Conservation (phyloP, 495 filamentous ascomycete genomes). For the Neurospora discreta region DNA sequence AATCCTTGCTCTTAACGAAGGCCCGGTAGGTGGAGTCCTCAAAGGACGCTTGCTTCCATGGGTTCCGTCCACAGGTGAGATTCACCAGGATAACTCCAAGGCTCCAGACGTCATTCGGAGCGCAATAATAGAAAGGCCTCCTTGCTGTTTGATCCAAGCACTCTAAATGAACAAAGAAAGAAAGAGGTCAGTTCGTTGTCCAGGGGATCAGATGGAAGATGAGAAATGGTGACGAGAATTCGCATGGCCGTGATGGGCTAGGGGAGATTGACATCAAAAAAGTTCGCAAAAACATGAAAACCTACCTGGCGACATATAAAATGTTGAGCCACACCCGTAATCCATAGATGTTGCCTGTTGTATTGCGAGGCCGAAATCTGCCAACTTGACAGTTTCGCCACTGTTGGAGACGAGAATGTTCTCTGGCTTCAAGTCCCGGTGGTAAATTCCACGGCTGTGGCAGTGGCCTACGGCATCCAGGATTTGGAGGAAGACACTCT, state of each 20-base stretch:
- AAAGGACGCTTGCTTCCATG: slow-evolving; percentile 89
- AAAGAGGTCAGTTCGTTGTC: slow-evolving; percentile 17
- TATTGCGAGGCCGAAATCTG: slow-evolving; percentile 92
- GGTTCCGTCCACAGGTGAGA: slow-evolving; percentile 94
- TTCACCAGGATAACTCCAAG: slow-evolving; percentile 96
- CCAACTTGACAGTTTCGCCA: slow-evolving; percentile 84
- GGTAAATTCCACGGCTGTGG: slow-evolving; percentile 89
- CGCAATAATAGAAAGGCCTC: slow-evolving; percentile 78
- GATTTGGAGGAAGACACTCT: slow-evolving; percentile 84
- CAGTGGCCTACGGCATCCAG: slow-evolving; percentile 95
- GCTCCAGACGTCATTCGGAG: slow-evolving; percentile 96
- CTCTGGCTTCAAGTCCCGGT: slow-evolving; percentile 95
- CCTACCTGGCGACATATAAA: slow-evolving; percentile 99
- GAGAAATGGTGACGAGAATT: slow-evolving; percentile 3
- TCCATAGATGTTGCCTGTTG: slow-evolving; percentile 72
- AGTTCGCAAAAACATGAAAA: slow-evolving; percentile 9
- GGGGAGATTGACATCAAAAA: neutral
- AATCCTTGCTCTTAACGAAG: slow-evolving; percentile 73
- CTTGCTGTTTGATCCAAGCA: slow-evolving; percentile 80
- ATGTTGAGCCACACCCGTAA: slow-evolving; percentile 96
- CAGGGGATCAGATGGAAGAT: neutral
- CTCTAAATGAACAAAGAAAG: slow-evolving; percentile 46
- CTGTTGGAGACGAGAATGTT: slow-evolving; percentile 88
- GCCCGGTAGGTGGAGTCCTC: slow-evolving; percentile 95
- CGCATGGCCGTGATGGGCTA: neutral